Evolutionary conservation across 2,329 filamentous ascomycete species (phyloP), one percentile per base, ranked within the genome.

Genomic region (Conoideocrella luteorostrata): DNA sequence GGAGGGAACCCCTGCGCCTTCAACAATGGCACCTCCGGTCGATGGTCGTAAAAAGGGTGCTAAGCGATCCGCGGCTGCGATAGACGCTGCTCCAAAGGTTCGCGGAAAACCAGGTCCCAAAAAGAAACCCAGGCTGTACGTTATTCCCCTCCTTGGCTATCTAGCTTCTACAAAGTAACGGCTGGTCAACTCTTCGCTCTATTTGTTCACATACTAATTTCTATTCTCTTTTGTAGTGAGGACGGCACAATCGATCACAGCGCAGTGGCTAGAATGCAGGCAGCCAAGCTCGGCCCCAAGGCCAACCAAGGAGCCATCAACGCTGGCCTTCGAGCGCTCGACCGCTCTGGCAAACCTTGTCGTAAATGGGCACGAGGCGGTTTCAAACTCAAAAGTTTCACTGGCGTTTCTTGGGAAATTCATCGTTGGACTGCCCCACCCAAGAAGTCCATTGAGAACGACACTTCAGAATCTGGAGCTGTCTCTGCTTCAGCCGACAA

Each of bases 291-390:
- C 21, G 91, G 91, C 4, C 93, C 93, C 53, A 97, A 96, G 66
- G 91, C 91, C 41, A 97, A 96, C 63, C 87, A 91, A 57, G 93
- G 93, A 51, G 91, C 91, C 47, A 98, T 98, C 74, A 98, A 98
- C 61, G 93, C 93, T 43, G 88, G 88, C 41, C 82, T 98, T 39
- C 88, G 93, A 44, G 91, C 93, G 11, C 85, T 98, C 51, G 93
- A 98, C 65, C 84, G 91, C 48, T 86, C 86, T 7, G 91, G 91
- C 53, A 86, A 91, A 58, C 90, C 93, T 9, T 96, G 90, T 65
- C 86, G 91, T 52, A 90, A 83, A 63, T 98, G 93, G 93, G 75
- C 81, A 61, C 87, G 83, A 64, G 88, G 88, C 50, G 78, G 82
- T 44, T 88, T 97, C 61, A 76, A 74, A 39, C 72, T 97, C 54